A percentile compares a stretch with the other conserved stretches of the same genome.
phyloP scores from a whole-genome alignment of 139 green algal genomes.

The Chlamydomonas sphaeroides region DNA sequence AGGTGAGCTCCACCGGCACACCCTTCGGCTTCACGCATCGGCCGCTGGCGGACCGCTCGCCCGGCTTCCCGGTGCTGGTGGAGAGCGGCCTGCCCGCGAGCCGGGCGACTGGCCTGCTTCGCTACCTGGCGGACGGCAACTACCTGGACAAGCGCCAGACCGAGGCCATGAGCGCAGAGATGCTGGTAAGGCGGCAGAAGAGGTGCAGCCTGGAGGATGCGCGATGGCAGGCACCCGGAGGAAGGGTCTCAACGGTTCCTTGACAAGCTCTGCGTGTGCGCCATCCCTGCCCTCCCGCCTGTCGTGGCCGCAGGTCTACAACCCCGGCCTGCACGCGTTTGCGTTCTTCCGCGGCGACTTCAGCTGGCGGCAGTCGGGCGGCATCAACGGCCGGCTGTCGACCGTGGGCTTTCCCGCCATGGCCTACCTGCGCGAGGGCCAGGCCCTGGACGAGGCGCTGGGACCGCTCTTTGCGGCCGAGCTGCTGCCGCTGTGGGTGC shows the following conservation, averaged over 20 bases:
- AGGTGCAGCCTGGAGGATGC: no score
- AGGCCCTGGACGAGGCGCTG: background rate
- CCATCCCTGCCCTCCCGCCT: background rate
- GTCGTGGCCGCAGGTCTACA: constrained; percentile 39
- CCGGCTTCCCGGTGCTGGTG: constrained; percentile 58
- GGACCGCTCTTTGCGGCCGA: constrained; percentile 11
- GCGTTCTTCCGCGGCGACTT: constrained; percentile 15
- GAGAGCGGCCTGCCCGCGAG: constrained; percentile 6
- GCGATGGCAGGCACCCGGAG: no score
- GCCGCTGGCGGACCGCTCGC: constrained; percentile 16
- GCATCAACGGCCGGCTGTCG: constrained; percentile 13
- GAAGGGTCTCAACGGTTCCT: no score
- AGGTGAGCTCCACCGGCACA: constrained; percentile 9
- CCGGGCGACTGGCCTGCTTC: constrained; percentile 12
- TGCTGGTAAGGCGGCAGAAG: constrained; percentile 41
- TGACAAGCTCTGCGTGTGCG: no score
- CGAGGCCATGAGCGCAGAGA: background rate
- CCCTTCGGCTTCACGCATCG: constrained; percentile 50
- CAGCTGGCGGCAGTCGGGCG: background rate
- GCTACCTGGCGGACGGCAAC: constrained; percentile 56
- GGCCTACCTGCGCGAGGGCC: constrained; percentile 5
- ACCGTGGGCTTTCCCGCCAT: constrained; percentile 36
- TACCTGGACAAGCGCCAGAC: constrained; percentile 55
- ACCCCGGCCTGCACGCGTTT: constrained; percentile 9
- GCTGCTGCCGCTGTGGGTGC: constrained; percentile 38